Conservation (phyloP, 306 rosid species). For the Crotalaria pallida region DNA sequence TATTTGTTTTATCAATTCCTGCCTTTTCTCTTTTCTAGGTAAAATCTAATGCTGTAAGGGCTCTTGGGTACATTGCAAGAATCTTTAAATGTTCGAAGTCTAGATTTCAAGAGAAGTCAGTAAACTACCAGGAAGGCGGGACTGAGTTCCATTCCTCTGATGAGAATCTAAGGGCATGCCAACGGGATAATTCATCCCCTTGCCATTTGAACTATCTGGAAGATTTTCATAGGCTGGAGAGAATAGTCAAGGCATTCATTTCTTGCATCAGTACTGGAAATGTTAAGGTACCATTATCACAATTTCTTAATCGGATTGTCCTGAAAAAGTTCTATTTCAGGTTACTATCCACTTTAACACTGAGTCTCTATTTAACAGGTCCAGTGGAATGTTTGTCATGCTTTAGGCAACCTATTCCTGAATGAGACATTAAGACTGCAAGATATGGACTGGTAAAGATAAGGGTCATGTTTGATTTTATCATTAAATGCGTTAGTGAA, state of each 20-base stretch:
- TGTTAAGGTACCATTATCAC: constrained; percentile 65
- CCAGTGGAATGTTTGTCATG: constrained; percentile 99
- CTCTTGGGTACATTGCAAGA: constrained; percentile 92
- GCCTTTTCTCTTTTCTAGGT: constrained; percentile 42
- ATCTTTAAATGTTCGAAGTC: constrained; percentile 50
- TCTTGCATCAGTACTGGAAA: constrained; percentile 81
- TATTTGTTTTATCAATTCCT: neutral
- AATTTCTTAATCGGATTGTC: constrained; percentile 15
- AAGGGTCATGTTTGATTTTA: neutral
- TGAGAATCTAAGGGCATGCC: constrained; percentile 19
- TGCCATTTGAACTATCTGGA: constrained; percentile 32
- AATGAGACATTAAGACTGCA: constrained; percentile 78
- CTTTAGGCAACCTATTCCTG: constrained; percentile 84
- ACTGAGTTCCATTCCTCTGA: constrained; percentile 22
- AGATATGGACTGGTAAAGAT: constrained; percentile 74
- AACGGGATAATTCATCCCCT: constrained; percentile 17
- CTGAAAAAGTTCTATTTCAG: constrained; percentile 6
- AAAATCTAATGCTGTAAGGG: constrained; percentile 98
- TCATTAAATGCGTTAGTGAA: neutral
- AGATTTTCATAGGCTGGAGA: constrained; percentile 51
- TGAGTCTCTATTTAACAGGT: constrained; percentile 50
- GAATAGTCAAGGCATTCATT: constrained; percentile 70
- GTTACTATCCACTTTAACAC: neutral
- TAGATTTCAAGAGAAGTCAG: constrained; percentile 25
- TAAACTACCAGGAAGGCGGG: constrained; percentile 15